A percentile compares a stretch with the other conserved stretches of the same genome.
phyloP scores from a whole-genome alignment of 2,329 filamentous ascomycete species.

The Fonsecaea nubica region DNA sequence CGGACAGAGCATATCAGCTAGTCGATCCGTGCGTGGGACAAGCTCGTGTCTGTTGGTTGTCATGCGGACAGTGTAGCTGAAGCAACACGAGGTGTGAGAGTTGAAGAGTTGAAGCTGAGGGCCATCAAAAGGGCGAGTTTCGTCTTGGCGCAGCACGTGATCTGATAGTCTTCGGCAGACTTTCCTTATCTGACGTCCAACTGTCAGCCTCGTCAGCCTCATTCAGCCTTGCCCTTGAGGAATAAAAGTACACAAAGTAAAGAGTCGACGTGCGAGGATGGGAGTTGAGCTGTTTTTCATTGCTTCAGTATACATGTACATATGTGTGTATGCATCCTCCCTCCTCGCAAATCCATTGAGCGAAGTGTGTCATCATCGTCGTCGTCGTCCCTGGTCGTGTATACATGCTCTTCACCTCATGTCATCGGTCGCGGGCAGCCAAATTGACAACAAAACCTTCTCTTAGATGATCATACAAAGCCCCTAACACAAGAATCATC shows the following conservation, averaged over 20 bases:
- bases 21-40: background rate
- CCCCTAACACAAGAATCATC: background rate
- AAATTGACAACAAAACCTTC: background rate
- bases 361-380: slow-evolving; percentile 2
- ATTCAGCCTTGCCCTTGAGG: background rate
- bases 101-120: background rate
- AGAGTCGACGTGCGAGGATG: background rate
- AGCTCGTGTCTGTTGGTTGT: background rate
- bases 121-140: background rate
- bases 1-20: background rate
- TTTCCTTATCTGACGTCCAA: background rate
- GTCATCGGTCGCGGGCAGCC: no score
- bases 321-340: background rate
- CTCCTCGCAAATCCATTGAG: background rate
- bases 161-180: background rate
- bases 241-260: background rate
- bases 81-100: background rate
- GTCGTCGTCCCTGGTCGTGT: background rate
- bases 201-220: background rate
- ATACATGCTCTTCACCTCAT: background rate
- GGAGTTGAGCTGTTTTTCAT: background rate
- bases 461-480: background rate
- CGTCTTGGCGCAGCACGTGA: background rate
- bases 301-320: background rate
- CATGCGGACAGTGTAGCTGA: background rate